Base-by-base conservation (phyloP, 768 basidiomycete species). In the Phanerochaete sordida region DNA sequence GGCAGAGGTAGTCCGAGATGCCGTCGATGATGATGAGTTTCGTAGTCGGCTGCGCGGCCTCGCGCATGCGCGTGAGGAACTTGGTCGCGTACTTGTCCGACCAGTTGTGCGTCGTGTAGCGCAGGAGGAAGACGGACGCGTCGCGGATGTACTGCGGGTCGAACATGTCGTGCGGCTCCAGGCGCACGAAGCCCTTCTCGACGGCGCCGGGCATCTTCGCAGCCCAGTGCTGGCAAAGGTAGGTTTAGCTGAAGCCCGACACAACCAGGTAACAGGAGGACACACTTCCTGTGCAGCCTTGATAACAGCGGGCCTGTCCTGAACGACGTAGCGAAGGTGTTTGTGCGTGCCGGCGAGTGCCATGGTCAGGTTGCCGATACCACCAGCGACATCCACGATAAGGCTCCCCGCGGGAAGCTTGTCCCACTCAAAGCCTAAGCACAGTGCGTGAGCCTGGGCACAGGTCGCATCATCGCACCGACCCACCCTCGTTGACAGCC, bases 21-120 rank as follows among this genome's bases (percentile, higher is more conserved):
- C 68, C 72, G 35, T 82, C 82, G 31, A 79, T 68, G 28, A 79
- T 68, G 28, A 83, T 47, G n/a, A 72, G 61, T n/a, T 64, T 65
- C 24, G 69, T 71, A n/a, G 56, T 58, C 1, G 67, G 65, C 6
- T 47, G 56, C 1, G 71, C 66, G 28, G 61, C 66, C 11, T 56
- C 65, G 47, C 72, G 68, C 19, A 72, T 56, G 28, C 58, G 57
- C 26, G 56, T 55, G 21, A 74, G 57, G 53, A 74, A 71, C 53
- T 64, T 68, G 48, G 62, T 27, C 33, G 58, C 61, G 57, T 73
- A 71, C 6, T 66, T 60, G 60, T 75, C 74, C 1, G 75, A 60
- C 74, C 74, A 75, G 61, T 74, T 70, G 59, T 76, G 74, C 21
- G 69, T 54, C 46, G 74, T 66, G 45, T 56, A 58, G 30, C 68